These are phyloP conservation scores for Acorus calamus DNA, from an alignment of 106 monocot genomes.

Conservation along the genomic window DNA sequence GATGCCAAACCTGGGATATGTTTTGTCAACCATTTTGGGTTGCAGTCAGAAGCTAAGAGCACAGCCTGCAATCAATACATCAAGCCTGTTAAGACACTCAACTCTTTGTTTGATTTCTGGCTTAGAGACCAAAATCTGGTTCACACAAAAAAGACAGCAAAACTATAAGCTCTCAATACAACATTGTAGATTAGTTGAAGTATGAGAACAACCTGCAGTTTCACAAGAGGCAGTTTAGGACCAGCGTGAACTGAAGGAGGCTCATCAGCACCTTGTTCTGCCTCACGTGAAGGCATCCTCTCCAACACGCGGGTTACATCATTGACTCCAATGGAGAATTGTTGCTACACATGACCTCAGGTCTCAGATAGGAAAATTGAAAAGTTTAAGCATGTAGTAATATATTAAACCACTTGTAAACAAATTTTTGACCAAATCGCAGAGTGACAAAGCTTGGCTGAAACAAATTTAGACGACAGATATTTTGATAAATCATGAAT, in stretches of 20 bases:
- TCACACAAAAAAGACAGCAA: too few species aligned
- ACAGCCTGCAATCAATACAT: conserved; percentile 35
- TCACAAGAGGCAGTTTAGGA: conserved; percentile 29
- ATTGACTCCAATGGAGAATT: conserved; percentile 82
- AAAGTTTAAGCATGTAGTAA: not conserved
- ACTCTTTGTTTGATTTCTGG: too few species aligned
- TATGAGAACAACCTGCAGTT: conserved; percentile 38
- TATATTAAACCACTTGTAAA: not conserved
- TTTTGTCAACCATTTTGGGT: conserved; percentile 54
- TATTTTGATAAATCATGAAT: too few species aligned
- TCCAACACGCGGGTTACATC: conserved; percentile 84
- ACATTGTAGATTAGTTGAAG: too few species aligned
- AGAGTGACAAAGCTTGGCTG: too few species aligned
- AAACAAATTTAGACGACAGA: too few species aligned
- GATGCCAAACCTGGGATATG: conserved; percentile 66
- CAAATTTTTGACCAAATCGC: not conserved
- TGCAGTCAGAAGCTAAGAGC: conserved; percentile 71
- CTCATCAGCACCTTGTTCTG: conserved; percentile 3
- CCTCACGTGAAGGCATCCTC: conserved; percentile 47
- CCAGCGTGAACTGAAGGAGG: not conserved
- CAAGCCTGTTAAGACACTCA: too few species aligned
- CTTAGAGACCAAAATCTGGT: too few species aligned
- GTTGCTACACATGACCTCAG: conserved; percentile 40
- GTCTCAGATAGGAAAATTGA: not conserved
- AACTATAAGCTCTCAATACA: too few species aligned